These are phyloP conservation scores for Cnidoscolus chayamansa DNA, from an alignment of 441 rosid species.

Conservation along the genomic window DNA sequence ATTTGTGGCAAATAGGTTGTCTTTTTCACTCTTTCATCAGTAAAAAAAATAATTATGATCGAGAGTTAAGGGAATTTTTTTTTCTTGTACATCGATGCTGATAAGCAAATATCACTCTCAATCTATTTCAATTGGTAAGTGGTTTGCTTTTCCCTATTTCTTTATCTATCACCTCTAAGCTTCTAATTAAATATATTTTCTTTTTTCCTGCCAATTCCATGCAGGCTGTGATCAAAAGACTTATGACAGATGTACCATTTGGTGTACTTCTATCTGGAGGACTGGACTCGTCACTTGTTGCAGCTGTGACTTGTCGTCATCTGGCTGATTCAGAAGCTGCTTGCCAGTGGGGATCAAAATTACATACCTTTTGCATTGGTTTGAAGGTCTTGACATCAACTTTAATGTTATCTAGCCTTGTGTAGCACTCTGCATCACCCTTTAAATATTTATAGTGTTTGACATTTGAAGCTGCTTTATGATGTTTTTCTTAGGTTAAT, in stretches of 20 bases:
- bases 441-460: neutral
- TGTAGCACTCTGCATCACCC: neutral
- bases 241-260: slow-evolving; percentile 98
- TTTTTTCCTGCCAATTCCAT: slow-evolving; percentile 4
- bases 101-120: neutral
- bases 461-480: neutral
- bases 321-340: slow-evolving; percentile 75
- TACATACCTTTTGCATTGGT: slow-evolving; percentile 92
- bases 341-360: slow-evolving; percentile 89
- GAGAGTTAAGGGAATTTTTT: no score
- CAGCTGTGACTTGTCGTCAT: slow-evolving; percentile 82
- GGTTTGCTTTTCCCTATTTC: neutral
- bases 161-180: neutral
- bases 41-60: no score
- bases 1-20: no score
- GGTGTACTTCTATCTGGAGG: slow-evolving; percentile 99
- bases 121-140: neutral
- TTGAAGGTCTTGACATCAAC: slow-evolving; percentile 57
- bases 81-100: no score
- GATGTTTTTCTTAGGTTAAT: slow-evolving; percentile 6
- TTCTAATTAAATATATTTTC: slow-evolving; percentile 5
- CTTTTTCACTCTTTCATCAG: no score
- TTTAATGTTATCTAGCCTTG: slow-evolving; percentile 9
- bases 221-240: slow-evolving; percentile 93
- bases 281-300: slow-evolving; percentile 96